These are phyloP conservation scores for Pythium rishiriense DNA, from an alignment of 352 stramenopile species.

Conservation along the genomic window DNA sequence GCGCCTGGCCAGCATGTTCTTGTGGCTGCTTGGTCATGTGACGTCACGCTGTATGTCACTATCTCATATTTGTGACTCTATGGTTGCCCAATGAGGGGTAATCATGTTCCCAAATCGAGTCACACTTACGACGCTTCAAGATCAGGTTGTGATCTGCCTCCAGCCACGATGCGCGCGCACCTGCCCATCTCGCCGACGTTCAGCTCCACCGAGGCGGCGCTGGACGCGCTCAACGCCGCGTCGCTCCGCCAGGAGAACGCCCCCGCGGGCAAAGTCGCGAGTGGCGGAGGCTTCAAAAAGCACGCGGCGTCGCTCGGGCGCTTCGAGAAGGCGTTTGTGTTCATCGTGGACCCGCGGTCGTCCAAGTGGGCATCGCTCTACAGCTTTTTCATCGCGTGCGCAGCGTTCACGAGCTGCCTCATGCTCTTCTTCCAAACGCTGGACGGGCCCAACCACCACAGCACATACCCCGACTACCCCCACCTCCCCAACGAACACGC, in stretches of 20 bases:
- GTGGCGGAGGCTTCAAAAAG: constrained; percentile 12
- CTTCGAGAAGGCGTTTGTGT: constrained; percentile 66
- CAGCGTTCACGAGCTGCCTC: constrained; percentile 68
- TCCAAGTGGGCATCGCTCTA: constrained; percentile 64
- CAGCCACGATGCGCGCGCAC: constrained; percentile 72
- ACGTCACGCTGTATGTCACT: background rate
- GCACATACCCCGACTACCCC: constrained; percentile 64
- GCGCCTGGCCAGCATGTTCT: background rate
- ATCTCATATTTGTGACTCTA: background rate
- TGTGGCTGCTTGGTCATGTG: background rate
- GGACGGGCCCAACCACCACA: constrained; percentile 71
- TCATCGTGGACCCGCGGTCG: constrained; percentile 74
- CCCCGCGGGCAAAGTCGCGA: constrained; percentile 18
- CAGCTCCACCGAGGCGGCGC: constrained; percentile 47
- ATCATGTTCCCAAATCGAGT: background rate
- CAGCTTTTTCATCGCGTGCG: constrained; percentile 69
- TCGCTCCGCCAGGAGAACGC: constrained; percentile 53
- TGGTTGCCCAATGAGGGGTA: background rate
- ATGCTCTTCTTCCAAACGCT: constrained; percentile 77
- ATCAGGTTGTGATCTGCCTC: background rate
- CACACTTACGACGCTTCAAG: constrained; percentile 8
- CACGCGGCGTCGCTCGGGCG: constrained; percentile 47
- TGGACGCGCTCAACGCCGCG: constrained; percentile 54
- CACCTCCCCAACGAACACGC: constrained; percentile 42
- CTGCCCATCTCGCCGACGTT: constrained; percentile 65